These are phyloP conservation scores for Microsporum canis DNA, from an alignment of 2,329 filamentous ascomycete species.

Conservation along the genomic window DNA sequence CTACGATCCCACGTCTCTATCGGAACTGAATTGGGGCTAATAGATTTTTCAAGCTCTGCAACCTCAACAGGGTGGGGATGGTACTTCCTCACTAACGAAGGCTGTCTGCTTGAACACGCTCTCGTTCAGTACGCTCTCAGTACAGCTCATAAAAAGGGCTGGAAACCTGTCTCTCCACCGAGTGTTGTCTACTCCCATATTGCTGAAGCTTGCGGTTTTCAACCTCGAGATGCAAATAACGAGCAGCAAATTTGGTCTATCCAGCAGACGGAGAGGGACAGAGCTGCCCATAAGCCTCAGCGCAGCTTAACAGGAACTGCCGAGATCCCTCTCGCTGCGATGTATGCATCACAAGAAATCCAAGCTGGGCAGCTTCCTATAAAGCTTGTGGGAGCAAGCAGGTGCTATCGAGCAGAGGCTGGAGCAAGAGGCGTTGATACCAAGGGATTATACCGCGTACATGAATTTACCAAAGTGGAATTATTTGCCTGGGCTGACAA, in stretches of 20 bases:
- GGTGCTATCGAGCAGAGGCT: conserved; percentile 94
- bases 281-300: conserved; percentile 51
- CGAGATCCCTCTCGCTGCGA: conserved; percentile 86
- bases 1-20: conserved; percentile 72
- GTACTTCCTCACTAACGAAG: conserved; percentile 93
- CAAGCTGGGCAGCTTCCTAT: conserved; percentile 56
- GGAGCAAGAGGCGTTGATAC: conserved; percentile 81
- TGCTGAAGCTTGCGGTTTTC: conserved; percentile 82
- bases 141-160: conserved; percentile 61
- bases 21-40: conserved; percentile 70
- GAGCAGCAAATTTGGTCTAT: conserved; percentile 88
- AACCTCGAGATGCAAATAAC: conserved; percentile 77
- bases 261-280: conserved; percentile 53
- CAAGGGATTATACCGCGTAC: conserved; percentile 89
- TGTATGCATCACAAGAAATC: conserved; percentile 66
- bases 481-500: conserved; percentile 78
- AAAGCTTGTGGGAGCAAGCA: conserved; percentile 69
- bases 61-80: conserved; percentile 90
- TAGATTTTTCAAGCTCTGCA: conserved; percentile 76
- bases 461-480: conserved; percentile 98
- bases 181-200: conserved; percentile 89
- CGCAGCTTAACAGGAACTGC: conserved; percentile 76
- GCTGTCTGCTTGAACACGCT: conserved; percentile 86
- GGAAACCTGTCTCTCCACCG: conserved; percentile 71
- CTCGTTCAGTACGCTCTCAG: conserved; percentile 74